Evolutionary conservation across 1,139 yeast species (phyloP).

Genomic region (Scheffersomyces cryptocercus): DNA sequence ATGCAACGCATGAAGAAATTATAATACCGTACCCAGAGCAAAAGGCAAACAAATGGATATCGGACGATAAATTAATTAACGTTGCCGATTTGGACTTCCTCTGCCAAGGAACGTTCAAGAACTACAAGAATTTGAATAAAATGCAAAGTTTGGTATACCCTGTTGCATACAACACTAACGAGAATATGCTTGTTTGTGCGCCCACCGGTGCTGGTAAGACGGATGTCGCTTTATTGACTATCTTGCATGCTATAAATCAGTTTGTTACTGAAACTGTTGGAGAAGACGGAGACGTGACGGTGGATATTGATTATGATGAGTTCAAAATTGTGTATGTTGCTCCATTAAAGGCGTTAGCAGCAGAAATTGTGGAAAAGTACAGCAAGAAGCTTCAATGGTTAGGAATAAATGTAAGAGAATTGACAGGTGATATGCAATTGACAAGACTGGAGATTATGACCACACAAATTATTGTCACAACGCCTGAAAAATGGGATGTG

Average conservation of each 20-base stretch:
- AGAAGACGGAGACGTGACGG: slow-evolving; percentile 49
- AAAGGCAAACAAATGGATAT: slow-evolving; percentile 44
- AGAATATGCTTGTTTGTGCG: slow-evolving; percentile 96
- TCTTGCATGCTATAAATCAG: slow-evolving; percentile 79
- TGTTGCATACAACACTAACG: slow-evolving; percentile 89
- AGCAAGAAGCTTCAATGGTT: slow-evolving; percentile 77
- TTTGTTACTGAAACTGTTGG: slow-evolving; percentile 48
- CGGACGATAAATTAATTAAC: slow-evolving; percentile 56
- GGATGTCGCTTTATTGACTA: slow-evolving; percentile 87
- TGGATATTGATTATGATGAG: slow-evolving; percentile 73
- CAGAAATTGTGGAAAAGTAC: slow-evolving; percentile 93
- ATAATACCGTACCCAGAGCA: slow-evolving; percentile 73
- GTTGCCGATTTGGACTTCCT: slow-evolving; percentile 68
- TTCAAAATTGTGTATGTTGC: slow-evolving; percentile 95
- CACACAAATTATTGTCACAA: slow-evolving; percentile 91
- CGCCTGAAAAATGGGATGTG: slow-evolving; percentile 99
- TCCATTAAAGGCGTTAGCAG: slow-evolving; percentile 94
- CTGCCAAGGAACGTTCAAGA: slow-evolving; percentile 83
- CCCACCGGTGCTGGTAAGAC: slow-evolving; percentile 99
- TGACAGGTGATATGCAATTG: slow-evolving; percentile 97
- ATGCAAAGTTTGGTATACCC: slow-evolving; percentile 93
- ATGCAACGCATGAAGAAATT: slow-evolving; percentile 76
- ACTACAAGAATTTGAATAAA: slow-evolving; percentile 75
- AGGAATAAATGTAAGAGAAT: slow-evolving; percentile 82
- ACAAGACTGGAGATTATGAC: slow-evolving; percentile 78